These are phyloP conservation scores for Trichoderma semiorbis DNA, from an alignment of 2,329 filamentous ascomycete species.

Conservation along the genomic window DNA sequence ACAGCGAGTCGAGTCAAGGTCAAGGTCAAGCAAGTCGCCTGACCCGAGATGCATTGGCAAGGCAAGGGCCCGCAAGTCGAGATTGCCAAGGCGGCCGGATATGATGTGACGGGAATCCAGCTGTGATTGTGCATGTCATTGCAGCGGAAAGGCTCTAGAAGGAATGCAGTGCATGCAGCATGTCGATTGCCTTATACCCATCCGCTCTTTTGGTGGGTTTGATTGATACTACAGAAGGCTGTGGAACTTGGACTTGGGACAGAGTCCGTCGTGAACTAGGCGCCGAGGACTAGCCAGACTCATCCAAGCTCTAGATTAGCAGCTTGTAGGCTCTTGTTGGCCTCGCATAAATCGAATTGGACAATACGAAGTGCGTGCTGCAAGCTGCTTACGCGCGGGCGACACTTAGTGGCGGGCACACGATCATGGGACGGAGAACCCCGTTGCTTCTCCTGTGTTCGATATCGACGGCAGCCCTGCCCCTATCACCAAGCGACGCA, in stretches of 20 bases:
- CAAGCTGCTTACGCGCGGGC: not conserved
- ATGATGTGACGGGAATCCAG: not conserved
- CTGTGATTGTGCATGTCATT: not conserved
- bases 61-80: conserved; percentile 4
- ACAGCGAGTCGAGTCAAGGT: not conserved
- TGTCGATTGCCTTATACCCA: not conserved
- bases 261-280: not conserved
- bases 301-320: not conserved
- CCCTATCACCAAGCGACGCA: not conserved
- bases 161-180: not conserved
- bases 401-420: not conserved
- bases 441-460: not conserved
- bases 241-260: not conserved
- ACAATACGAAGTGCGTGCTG: not conserved
- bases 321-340: not conserved
- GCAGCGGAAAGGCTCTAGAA: conserved; percentile 2
- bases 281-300: not conserved
- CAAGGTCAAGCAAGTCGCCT: conserved; percentile 3
- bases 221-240: not conserved
- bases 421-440: not conserved
- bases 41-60: conserved; percentile 4
- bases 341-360: not conserved
- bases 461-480: not conserved
- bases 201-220: not conserved
- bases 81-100: conserved; percentile 1